Evolutionary conservation across 306 rosid genomes (phyloP), one percentile per base, ranked within the genome.

Genomic region (Cucurbita maxima): DNA sequence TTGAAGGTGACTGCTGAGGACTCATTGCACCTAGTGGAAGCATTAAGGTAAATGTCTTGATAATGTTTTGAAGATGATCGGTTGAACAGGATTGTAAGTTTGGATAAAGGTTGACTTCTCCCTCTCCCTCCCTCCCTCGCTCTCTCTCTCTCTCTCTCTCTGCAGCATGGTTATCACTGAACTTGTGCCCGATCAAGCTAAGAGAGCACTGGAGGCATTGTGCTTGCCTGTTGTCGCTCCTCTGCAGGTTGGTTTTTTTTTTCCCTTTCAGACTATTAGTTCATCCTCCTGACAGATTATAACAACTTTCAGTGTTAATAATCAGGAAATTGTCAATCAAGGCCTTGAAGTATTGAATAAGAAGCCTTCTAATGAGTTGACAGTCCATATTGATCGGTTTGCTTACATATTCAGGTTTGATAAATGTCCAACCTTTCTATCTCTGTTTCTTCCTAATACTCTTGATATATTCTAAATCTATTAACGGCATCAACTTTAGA

Each of bases 331-430:
- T 82, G 84, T 89, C 79, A 86, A 84, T 81, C 92, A 89, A 84
- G 96, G 96, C 75, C 90, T 88, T 70, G 99, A 95, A 66, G 50
- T 56, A 66, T 77, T 95, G 71, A 91, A 90, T 76, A 86, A 92
- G 85, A 88, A 84, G 67, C 86, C 96, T 75, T 81, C 87, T 74
- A 94, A 92, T 69, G 96, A 95, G 86, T 87, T 95, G 79, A 95
- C 99, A 4, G 83, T 95, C 76, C 97, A 95, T 74, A 95, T 95
- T 36, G 99, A 95, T 75, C 89, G 99, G 40, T 87, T 89, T 87
- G 99, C 97, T 20, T 91, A 91, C 85, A 95, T 95, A 72, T 89
- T 95, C 83, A 89, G 99, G 99, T 95, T 69, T 45, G 89, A 72
- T 70, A 83, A 48, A 70, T 50, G 58, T 19, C 43, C 75, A 36